Evolutionary conservation across 2,329 filamentous ascomycete species (phyloP).

Genomic region (Tolypocladium tropicale): DNA sequence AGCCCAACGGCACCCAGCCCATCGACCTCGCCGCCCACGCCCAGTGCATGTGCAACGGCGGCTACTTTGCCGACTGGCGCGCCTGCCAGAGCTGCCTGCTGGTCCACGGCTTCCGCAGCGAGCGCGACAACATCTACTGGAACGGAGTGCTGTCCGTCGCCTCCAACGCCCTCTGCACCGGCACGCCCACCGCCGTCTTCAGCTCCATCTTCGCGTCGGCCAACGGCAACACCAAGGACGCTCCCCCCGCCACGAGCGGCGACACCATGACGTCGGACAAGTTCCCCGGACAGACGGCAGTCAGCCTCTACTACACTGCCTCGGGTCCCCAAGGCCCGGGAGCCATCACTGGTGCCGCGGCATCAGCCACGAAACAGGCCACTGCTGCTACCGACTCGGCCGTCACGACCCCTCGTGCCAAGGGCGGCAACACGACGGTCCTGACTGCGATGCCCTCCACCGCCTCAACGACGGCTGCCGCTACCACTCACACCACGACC

Average conservation of each 20-base stretch:
- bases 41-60: constrained; percentile 31
- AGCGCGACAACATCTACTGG: constrained; percentile 22
- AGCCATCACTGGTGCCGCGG: constrained; percentile 28
- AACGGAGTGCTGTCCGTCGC: constrained; percentile 22
- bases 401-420: neutral
- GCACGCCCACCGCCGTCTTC: constrained; percentile 26
- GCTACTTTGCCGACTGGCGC: constrained; percentile 31
- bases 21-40: constrained; percentile 16
- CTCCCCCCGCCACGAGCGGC: constrained; percentile 16
- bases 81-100: constrained; percentile 30
- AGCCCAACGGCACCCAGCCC: constrained; percentile 15
- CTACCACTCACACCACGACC: neutral
- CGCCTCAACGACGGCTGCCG: neutral
- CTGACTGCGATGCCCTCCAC: neutral
- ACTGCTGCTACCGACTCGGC: constrained; percentile 4
- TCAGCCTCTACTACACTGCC: constrained; percentile 32
- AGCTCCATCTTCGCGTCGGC: constrained; percentile 21
- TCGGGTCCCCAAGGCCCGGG: constrained; percentile 27
- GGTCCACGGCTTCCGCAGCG: constrained; percentile 27
- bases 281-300: constrained; percentile 24
- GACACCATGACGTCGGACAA: constrained; percentile 20
- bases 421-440: neutral
- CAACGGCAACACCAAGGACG: constrained; percentile 11
- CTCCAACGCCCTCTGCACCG: constrained; percentile 23
- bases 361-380: constrained; percentile 18